These are phyloP conservation scores for Gossypium mustelinum DNA, from an alignment of 345 rosid genomes.

Conservation along the genomic window DNA sequence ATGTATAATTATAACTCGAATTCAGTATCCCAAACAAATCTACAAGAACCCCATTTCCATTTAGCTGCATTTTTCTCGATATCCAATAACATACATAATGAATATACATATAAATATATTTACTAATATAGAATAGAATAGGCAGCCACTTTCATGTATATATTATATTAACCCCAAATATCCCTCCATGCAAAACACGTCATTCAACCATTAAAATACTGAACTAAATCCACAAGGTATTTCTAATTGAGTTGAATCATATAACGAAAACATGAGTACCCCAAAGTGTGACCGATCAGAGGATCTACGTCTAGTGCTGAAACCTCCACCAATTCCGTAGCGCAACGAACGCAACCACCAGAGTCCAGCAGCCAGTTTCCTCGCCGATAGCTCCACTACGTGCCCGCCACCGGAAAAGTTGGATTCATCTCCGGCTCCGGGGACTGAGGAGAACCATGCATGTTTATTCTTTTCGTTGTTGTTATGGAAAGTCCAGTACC, in stretches of 20 bases:
- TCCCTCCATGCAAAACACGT: conserved; percentile 4
- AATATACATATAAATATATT: too few species aligned
- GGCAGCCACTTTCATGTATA: background rate
- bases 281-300: conserved; percentile 14
- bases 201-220: background rate
- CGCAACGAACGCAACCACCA: conserved; percentile 20
- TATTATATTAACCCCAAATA: background rate
- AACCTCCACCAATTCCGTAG: background rate
- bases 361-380: conserved; percentile 36
- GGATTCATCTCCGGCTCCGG: background rate
- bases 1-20: background rate
- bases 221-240: background rate
- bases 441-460: background rate
- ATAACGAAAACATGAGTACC: conserved; percentile 15
- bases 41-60: background rate
- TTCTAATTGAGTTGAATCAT: background rate
- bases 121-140: background rate
- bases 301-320: conserved; percentile 11
- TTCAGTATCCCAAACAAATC: background rate
- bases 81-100: background rate
- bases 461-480: background rate
- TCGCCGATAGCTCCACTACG: conserved; percentile 23
- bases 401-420: background rate
- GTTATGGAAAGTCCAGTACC: conserved; percentile 18
- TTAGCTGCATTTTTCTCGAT: background rate